These are phyloP conservation scores for Glaciozyma antarctica DNA, from an alignment of 768 basidiomycete genomes.

Conservation along the genomic window DNA sequence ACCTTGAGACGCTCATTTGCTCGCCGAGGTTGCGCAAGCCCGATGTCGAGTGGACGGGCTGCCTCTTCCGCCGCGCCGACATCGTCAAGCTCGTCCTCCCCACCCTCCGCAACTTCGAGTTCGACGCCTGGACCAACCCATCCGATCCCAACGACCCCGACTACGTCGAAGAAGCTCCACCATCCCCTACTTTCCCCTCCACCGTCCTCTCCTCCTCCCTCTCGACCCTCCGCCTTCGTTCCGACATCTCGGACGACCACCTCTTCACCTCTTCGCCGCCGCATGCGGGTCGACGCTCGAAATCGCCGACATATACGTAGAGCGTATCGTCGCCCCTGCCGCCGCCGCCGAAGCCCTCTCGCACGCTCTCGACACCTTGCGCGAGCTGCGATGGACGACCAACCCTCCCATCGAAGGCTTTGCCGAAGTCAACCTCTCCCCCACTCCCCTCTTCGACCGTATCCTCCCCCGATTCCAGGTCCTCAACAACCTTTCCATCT, in stretches of 20 bases:
- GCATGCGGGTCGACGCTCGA: neutral
- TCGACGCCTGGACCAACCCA: neutral
- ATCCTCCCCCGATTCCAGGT: neutral
- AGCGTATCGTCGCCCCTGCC: neutral
- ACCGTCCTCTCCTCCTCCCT: neutral
- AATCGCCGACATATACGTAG: neutral
- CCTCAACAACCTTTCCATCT: neutral
- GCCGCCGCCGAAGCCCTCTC: neutral
- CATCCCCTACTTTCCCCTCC: no score
- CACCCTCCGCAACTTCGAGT: neutral
- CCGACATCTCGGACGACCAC: conserved; percentile 1
- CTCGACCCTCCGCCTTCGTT: neutral
- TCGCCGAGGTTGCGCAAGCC: neutral
- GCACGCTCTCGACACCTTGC: neutral
- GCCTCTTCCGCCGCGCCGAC: neutral
- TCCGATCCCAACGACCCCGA: neutral
- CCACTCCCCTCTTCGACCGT: neutral
- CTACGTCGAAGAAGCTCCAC: neutral
- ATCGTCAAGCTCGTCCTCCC: neutral
- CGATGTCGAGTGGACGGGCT: neutral
- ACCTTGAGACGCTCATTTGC: neutral
- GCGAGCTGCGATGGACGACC: neutral
- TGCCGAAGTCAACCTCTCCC: neutral
- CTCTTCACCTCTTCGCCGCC: neutral
- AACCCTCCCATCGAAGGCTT: neutral